Base-by-base conservation (phyloP, 1,139 yeast species). In the Blastobotrys illinoisensis region DNA sequence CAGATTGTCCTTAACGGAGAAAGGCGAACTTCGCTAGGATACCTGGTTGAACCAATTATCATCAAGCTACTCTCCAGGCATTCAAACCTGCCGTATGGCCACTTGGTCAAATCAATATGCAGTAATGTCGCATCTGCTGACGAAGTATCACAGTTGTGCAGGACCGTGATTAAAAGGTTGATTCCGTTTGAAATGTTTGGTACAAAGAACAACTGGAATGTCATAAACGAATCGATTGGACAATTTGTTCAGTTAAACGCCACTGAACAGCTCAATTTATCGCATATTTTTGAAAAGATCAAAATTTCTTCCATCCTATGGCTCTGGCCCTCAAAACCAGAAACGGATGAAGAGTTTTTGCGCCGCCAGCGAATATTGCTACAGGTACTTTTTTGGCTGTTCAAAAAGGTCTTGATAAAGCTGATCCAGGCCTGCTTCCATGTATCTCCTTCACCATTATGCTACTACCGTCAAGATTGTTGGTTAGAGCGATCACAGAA, bases 161-260 rank as follows among this genome's bases (percentile, higher is more conserved):
- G 51, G 13, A 46, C 55, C 5, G 59, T 60, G 7, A 43, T 66
- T 40, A 44, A 51, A 11, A 46, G 74, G 52, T 56, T 85, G 0
- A 70, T 86, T 32, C 89, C 93, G 0, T 46, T 65, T 1, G 74
- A 72, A 9, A 60, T 79, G 1, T 79, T 86, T 74, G 96, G 96
- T 0, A 67, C 80, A 1, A 58, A 58, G 1, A 57, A 61, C 5
- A 88, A 88, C 63, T 79, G 79, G 64, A 55, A 74, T 0, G 57
- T 66, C 0, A 62, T 87, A 0, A 65, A 74, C 46, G 60, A 64
- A 1, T 67, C 69, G 16, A 61, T 86, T 0, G 70, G 78, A 0
- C 54, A 58, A 5, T 71, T 78, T 47, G 59, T 89, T 0, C 65
- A 67, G 16, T 62, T 78, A 52, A 56, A 71, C 1, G 59, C 62